phyloP scores from a whole-genome alignment of 2,329 filamentous ascomycete genomes.

The Fusarium nelsonii region DNA sequence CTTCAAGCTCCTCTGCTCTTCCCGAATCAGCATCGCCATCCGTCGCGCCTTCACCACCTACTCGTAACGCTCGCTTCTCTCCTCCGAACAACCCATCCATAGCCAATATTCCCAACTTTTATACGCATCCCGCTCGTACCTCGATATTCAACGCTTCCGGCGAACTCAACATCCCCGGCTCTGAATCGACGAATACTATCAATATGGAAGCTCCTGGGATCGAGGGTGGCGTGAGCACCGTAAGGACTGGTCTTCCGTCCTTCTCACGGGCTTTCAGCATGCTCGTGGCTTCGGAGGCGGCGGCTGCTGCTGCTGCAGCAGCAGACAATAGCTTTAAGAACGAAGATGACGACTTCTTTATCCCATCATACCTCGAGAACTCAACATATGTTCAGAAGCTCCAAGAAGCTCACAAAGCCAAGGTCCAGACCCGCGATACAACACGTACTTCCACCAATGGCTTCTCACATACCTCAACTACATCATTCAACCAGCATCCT shows the following conservation, averaged over 20 bases:
- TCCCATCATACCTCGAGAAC: slow-evolving; percentile 83
- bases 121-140: slow-evolving; percentile 50
- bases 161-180: slow-evolving; percentile 46
- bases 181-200: slow-evolving; percentile 26
- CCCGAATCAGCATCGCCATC: slow-evolving; percentile 42
- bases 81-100: slow-evolving; percentile 31
- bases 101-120: slow-evolving; percentile 42
- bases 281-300: slow-evolving; percentile 55
- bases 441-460: slow-evolving; percentile 40
- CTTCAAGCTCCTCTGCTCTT: slow-evolving; percentile 41
- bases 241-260: slow-evolving; percentile 55
- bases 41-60: slow-evolving; percentile 34
- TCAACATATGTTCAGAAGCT: slow-evolving; percentile 84
- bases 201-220: slow-evolving; percentile 54
- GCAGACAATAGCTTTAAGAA: slow-evolving; percentile 45
- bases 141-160: slow-evolving; percentile 64
- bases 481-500: slow-evolving; percentile 56
- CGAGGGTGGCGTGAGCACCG: slow-evolving; percentile 45
- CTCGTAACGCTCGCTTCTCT: slow-evolving; percentile 37
- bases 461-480: slow-evolving; percentile 59
- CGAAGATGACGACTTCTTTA: slow-evolving; percentile 71
- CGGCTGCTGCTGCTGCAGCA: slow-evolving; percentile 36
- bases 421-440: slow-evolving; percentile 64
- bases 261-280: slow-evolving; percentile 67
- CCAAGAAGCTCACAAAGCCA: slow-evolving; percentile 75